A percentile compares a stretch with the other conserved stretches of the same genome.
Evolutionary conservation across 2,329 filamentous ascomycete species (phyloP).

Genomic region (Fusarium sp.): DNA sequence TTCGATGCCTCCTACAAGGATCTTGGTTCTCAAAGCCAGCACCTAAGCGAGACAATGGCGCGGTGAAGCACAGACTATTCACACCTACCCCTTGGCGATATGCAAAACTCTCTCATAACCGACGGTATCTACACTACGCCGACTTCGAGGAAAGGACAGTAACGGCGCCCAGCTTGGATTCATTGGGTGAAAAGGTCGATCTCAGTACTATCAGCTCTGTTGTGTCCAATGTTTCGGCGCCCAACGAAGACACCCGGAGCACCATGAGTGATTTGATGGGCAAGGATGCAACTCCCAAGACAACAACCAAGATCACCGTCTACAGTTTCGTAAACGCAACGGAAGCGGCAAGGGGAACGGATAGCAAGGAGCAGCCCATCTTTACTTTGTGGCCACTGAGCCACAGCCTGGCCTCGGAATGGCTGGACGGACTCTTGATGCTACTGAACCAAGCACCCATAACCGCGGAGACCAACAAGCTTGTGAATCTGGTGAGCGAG

Average conservation of each 20-base stretch:
- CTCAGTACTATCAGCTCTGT: conserved; percentile 90
- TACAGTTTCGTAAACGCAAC: conserved; percentile 72
- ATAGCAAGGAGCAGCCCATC: conserved; percentile 74
- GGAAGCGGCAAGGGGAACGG: conserved; percentile 49
- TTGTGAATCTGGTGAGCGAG: conserved; percentile 85
- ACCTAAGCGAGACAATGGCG: conserved; percentile 51
- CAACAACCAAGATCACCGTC: conserved; percentile 89
- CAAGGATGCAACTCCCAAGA: conserved; percentile 52
- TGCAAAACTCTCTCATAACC: conserved; percentile 88
- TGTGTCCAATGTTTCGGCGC: conserved; percentile 87
- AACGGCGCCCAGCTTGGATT: conserved; percentile 76
- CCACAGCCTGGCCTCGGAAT: conserved; percentile 89
- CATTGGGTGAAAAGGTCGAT: conserved; percentile 84
- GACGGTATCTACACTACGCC: conserved; percentile 88
- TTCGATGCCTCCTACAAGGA: conserved; percentile 87
- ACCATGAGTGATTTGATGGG: conserved; percentile 56
- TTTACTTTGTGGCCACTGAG: conserved; percentile 85
- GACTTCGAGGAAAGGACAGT: conserved; percentile 77
- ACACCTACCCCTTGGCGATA: conserved; percentile 78
- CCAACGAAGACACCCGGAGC: conserved; percentile 62
- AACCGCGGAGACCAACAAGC: conserved; percentile 93
- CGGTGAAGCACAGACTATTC: conserved; percentile 53
- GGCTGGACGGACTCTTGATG: conserved; percentile 96
- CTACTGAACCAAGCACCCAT: conserved; percentile 94
- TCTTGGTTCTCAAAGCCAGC: conserved; percentile 80